Evolutionary conservation across 2,329 filamentous ascomycete species (phyloP), one percentile per base, ranked within the genome.

Genomic region (Fusarium clavum): DNA sequence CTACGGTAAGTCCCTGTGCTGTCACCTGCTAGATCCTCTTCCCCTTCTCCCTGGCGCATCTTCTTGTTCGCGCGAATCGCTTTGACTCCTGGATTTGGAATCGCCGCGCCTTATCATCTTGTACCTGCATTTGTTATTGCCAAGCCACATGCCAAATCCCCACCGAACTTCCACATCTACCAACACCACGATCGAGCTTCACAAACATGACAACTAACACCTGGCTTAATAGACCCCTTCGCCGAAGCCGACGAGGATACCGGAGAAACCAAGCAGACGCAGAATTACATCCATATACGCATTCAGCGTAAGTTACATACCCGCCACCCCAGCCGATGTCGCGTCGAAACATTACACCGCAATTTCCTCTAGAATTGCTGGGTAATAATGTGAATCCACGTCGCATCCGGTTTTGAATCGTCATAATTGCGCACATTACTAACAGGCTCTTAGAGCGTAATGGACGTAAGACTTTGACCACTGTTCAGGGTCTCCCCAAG

Each of bases 381-480:
- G 54, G 29, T 63, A 43, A 49, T 49, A 32, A 27, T 29, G 49
- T 46, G 27, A 60, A 63, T 44, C 24, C 16, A 34, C 38, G 41
- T 25, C n/a, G 44, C 64, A 45, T 45, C 12, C 38, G 25, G 38
- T n/a, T 24, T 20, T 32, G 43, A 16, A 55, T 41, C 16, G 32
- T 53, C n/a, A 20, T 55, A 13, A 16, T 51, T 14, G 40, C n/a
- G 41, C 44, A 32, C 52, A 55, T n/a, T 30, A 34, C 65, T 71
- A 47, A 71, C 44, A 45, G 27, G 12, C 14, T 8, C 24, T 49
- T 83, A 98, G 95, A 99, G 87, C 96, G 96, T 87, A 99, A 99
- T 98, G 96, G 96, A 91, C 96, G 96, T 85, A 99, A 99, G 90
- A 98, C 96, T 87, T 89, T 99, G 92, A 99, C 96, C 79, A 99